Evolutionary conservation across 164 flowering plant genomes (phyloP).

Genomic region (Magnolia sinica): DNA sequence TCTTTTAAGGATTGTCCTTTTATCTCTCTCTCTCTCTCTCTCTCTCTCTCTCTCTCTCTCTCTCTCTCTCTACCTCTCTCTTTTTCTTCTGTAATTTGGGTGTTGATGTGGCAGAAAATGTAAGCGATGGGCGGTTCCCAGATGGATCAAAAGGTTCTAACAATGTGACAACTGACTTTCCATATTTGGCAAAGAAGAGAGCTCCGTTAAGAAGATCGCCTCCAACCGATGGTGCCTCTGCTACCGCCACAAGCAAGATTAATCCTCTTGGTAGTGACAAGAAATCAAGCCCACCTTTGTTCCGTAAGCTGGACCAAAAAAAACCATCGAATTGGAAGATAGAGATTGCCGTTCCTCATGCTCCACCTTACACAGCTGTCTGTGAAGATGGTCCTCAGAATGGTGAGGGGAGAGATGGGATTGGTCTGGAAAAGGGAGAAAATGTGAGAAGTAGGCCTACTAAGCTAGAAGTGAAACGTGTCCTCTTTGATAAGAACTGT

Average conservation of each 20-base stretch:
- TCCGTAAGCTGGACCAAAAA: conserved; percentile 43
- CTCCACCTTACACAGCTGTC: conserved; percentile 13
- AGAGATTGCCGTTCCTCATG: conserved; percentile 44
- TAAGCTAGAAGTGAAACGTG: conserved; percentile 44
- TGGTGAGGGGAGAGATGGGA: conserved; percentile 13
- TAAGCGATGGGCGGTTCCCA: conserved; percentile 39
- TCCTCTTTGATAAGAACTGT: conserved; percentile 40
- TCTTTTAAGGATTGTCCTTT: too few species aligned
- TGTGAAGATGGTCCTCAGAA: conserved; percentile 23
- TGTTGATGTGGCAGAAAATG: conserved; percentile 36
- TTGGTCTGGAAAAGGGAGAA: conserved; percentile 18
- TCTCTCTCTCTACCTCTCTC: too few species aligned
- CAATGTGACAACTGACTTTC: conserved; percentile 25
- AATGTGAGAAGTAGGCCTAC: conserved; percentile 25
- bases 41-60: too few species aligned
- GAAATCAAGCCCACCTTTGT: conserved; percentile 34
- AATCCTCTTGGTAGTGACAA: conserved; percentile 29
- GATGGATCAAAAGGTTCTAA: conserved; percentile 27
- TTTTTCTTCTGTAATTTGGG: background rate
- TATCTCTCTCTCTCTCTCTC: too few species aligned
- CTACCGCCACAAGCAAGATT: conserved; percentile 37
- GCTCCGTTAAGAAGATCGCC: conserved; percentile 28
- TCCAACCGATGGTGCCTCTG: conserved; percentile 39
- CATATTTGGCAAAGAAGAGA: conserved; percentile 28
- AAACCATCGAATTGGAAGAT: conserved; percentile 49